These are phyloP conservation scores for Aspergillus persii DNA, from an alignment of 2,329 filamentous ascomycete genomes.

Conservation along the genomic window DNA sequence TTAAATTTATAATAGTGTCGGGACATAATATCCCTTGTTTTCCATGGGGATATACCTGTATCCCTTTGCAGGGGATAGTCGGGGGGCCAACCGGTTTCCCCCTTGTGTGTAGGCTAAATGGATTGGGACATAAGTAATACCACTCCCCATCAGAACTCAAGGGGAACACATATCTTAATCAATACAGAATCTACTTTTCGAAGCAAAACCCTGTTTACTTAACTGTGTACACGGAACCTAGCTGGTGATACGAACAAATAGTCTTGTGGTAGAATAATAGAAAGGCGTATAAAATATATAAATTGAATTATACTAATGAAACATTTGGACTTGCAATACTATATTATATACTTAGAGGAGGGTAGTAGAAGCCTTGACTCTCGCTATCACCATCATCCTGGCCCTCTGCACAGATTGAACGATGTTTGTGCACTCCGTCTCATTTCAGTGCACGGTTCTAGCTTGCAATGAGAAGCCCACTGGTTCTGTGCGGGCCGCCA, in stretches of 20 bases:
- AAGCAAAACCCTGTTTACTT: background rate
- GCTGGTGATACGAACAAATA: background rate
- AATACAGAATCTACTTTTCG: background rate
- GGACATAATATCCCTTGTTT: too few species aligned
- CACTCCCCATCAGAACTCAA: background rate
- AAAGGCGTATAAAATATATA: background rate
- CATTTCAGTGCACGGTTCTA: background rate
- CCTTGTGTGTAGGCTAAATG: background rate
- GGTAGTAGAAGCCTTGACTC: background rate
- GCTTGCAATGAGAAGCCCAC: background rate
- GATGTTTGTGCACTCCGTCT: background rate
- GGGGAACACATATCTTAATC: background rate
- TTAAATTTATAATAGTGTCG: background rate
- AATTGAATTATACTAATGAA: background rate
- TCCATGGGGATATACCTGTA: background rate
- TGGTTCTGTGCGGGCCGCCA: background rate
- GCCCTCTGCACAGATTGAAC: background rate
- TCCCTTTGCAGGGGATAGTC: background rate
- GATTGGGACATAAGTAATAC: background rate
- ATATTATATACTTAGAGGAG: background rate
- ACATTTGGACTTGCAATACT: background rate
- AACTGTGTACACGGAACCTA: background rate
- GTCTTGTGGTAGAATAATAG: background rate
- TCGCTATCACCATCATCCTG: background rate
- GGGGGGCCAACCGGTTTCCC: background rate